Percentiles rank a stretch among this genome's conserved stretches.
phyloP scores from a whole-genome alignment of 208 protist genomes.

The Leishmania braziliensis region DNA sequence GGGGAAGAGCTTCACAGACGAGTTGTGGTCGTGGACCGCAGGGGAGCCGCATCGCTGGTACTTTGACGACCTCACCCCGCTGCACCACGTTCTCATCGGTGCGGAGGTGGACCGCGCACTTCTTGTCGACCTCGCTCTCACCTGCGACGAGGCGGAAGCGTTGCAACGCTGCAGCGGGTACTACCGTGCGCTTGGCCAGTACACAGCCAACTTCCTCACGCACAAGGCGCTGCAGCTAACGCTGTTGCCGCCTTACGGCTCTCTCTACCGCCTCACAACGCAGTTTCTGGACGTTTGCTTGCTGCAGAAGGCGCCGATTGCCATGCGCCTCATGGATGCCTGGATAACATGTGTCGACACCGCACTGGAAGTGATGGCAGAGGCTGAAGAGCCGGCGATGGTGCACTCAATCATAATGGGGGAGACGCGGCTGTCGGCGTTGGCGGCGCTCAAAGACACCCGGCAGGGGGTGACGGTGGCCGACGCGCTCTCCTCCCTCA shows the following conservation, averaged over 20 bases:
- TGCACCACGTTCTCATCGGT: slow-evolving; percentile 20
- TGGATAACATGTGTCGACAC: slow-evolving; percentile 42
- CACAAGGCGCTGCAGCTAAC: slow-evolving; percentile 86
- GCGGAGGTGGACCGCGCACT: slow-evolving; percentile 14
- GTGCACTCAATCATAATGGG: slow-evolving; percentile 10
- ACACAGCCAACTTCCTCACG: slow-evolving; percentile 63
- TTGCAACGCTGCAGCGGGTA: slow-evolving; percentile 64
- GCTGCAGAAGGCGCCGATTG: slow-evolving; percentile 57
- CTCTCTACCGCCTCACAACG: slow-evolving; percentile 51
- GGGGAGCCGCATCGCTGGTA: slow-evolving; percentile 33
- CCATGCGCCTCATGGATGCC: slow-evolving; percentile 46
- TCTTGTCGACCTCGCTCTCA: slow-evolving; percentile 13
- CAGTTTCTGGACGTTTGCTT: slow-evolving; percentile 74
- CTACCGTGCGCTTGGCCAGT: slow-evolving; percentile 57
- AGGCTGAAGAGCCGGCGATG: slow-evolving; percentile 23
- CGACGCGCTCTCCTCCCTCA: slow-evolving; percentile 36
- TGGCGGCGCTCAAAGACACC: slow-evolving; percentile 19
- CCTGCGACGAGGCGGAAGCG: slow-evolving; percentile 31
- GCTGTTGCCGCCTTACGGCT: slow-evolving; percentile 72
- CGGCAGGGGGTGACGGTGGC: slow-evolving; percentile 26
- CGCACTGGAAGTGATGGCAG: slow-evolving; percentile 28
- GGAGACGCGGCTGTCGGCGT: neutral
- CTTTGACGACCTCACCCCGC: slow-evolving; percentile 14
- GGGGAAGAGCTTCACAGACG: slow-evolving; percentile 5
- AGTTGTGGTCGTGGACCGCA: slow-evolving; percentile 25